phyloP scores from a whole-genome alignment of 2,329 filamentous ascomycete species.

The Pseudogymnoascus sp. region DNA sequence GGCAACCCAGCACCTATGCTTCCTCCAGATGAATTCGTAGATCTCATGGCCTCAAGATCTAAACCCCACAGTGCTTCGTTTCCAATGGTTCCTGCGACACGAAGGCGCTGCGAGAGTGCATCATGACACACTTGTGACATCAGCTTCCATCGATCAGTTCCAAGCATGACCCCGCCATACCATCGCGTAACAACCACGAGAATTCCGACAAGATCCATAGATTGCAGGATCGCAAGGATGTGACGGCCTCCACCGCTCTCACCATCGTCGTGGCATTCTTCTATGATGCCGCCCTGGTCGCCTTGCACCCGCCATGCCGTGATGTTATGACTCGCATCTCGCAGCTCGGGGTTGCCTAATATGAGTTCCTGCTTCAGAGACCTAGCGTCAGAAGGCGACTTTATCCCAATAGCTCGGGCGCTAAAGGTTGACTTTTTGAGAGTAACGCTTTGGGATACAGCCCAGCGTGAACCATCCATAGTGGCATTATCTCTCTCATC shows the following conservation, averaged over 20 bases:
- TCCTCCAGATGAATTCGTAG: conserved; percentile 20
- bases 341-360: conserved; percentile 39
- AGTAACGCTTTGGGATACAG: conserved; percentile 41
- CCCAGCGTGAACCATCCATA: conserved; percentile 32
- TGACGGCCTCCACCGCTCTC: conserved; percentile 50
- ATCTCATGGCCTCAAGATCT: conserved; percentile 41
- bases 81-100: conserved; percentile 33
- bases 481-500: not conserved
- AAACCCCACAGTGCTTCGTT: conserved; percentile 54
- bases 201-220: conserved; percentile 41
- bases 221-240: conserved; percentile 44
- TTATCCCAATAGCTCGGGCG: conserved; percentile 40
- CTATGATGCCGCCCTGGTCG: conserved; percentile 18
- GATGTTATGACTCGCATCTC: conserved; percentile 47
- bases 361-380: conserved; percentile 40
- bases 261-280: conserved; percentile 43
- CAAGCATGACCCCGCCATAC: conserved; percentile 54
- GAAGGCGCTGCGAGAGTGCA: conserved; percentile 43
- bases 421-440: conserved; percentile 49
- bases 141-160: conserved; percentile 52
- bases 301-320: conserved; percentile 24
- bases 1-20: conserved; percentile 48
- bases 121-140: conserved; percentile 50
- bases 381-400: conserved; percentile 33
- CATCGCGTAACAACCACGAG: conserved; percentile 52